Percentiles rank a stretch among this genome's conserved stretches.
Evolutionary conservation across 2,329 filamentous ascomycete genomes (phyloP).

Genomic region (Amesomyces nigricolor): DNA sequence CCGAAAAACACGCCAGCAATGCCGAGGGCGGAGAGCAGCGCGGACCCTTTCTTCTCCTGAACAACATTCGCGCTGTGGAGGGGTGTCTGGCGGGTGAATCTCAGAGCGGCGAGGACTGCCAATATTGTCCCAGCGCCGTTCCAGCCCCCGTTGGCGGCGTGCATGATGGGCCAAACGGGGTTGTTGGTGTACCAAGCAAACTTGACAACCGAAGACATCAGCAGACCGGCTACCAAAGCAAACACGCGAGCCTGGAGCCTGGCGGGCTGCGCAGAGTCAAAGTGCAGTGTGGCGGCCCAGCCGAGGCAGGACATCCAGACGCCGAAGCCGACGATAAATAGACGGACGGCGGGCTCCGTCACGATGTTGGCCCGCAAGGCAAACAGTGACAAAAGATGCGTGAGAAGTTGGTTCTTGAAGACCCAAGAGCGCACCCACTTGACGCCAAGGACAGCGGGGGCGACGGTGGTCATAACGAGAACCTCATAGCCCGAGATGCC

Average conservation of each 20-base stretch:
- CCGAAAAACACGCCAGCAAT: constrained; percentile 81
- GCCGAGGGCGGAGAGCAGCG: constrained; percentile 67
- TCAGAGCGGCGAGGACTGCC: constrained; percentile 67
- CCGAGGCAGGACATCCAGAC: constrained; percentile 75
- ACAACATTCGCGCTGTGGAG: constrained; percentile 36
- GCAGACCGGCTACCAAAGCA: constrained; percentile 73
- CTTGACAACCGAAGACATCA: constrained; percentile 82
- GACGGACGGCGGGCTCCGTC: constrained; percentile 63
- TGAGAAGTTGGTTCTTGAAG: constrained; percentile 60
- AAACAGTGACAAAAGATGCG: constrained; percentile 67
- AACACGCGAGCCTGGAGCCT: constrained; percentile 77
- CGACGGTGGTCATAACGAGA: constrained; percentile 76
- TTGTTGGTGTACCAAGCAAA: constrained; percentile 95
- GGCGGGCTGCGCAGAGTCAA: constrained; percentile 66
- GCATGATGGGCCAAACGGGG: constrained; percentile 92
- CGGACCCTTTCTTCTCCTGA: constrained; percentile 54
- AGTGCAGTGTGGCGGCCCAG: constrained; percentile 77
- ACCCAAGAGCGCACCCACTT: constrained; percentile 62
- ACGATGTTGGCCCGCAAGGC: constrained; percentile 78
- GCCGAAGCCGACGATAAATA: constrained; percentile 76
- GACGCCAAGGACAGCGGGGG: constrained; percentile 73
- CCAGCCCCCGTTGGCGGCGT: constrained; percentile 83
- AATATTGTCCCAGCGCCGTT: constrained; percentile 77
- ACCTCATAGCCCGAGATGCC: constrained; percentile 95
- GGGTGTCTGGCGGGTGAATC: constrained; percentile 65